These are phyloP conservation scores for Monosporascus ibericus DNA, from an alignment of 2,329 filamentous ascomycete genomes.

Conservation along the genomic window DNA sequence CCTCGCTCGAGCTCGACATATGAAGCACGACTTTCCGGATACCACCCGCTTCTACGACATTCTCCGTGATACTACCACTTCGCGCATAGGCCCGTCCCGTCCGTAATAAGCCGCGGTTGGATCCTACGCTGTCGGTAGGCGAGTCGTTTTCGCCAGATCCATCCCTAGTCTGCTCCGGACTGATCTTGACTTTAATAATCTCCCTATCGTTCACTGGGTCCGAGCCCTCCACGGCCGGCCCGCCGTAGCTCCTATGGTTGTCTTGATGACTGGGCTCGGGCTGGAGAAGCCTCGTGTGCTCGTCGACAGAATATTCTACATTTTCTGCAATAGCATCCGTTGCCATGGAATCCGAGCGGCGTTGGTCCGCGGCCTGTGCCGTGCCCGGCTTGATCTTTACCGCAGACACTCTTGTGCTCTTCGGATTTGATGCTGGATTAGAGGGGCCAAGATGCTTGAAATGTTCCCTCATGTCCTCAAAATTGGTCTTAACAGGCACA, in stretches of 20 bases:
- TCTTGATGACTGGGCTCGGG: slow-evolving; percentile 56
- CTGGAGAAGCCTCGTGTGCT: slow-evolving; percentile 37
- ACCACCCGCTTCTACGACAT: slow-evolving; percentile 64
- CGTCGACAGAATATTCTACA: slow-evolving; percentile 24
- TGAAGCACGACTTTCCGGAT: slow-evolving; percentile 69
- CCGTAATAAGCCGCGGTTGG: slow-evolving; percentile 10
- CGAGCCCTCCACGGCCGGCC: slow-evolving; percentile 15
- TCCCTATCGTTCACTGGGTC: slow-evolving; percentile 13
- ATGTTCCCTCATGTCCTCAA: slow-evolving; percentile 57
- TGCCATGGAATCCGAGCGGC: slow-evolving; percentile 14
- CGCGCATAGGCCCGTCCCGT: slow-evolving; percentile 41
- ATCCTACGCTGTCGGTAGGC: slow-evolving; percentile 13
- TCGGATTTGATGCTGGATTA: slow-evolving; percentile 59
- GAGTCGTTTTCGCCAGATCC: slow-evolving; percentile 13
- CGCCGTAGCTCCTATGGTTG: slow-evolving; percentile 51
- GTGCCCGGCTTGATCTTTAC: slow-evolving; percentile 59
- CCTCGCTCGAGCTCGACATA: slow-evolving; percentile 48
- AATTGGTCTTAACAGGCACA: slow-evolving; percentile 52
- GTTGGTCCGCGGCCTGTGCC: slow-evolving; percentile 11
- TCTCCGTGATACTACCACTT: slow-evolving; percentile 71
- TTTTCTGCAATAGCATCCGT: slow-evolving; percentile 14
- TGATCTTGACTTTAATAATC: slow-evolving; percentile 7
- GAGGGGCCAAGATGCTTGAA: slow-evolving; percentile 61
- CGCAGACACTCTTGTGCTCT: slow-evolving; percentile 53
- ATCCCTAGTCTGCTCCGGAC: slow-evolving; percentile 9